phyloP scores from a whole-genome alignment of 2,329 filamentous ascomycete species.

The Clarireedia hainanense region DNA sequence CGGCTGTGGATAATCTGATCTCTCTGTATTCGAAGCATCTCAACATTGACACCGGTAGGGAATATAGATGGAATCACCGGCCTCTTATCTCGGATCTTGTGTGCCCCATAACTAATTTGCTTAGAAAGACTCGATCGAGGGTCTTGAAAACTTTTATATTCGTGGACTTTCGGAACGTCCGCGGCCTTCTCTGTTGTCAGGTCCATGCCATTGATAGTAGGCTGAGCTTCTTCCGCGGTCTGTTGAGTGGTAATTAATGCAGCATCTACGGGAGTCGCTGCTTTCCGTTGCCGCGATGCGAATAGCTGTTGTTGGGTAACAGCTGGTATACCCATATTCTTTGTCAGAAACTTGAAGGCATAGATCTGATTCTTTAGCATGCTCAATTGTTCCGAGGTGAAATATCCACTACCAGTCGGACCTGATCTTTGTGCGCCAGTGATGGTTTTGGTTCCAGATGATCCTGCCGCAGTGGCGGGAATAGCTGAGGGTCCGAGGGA shows the following conservation, averaged over 20 bases:
- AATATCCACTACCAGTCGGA: conserved; percentile 43
- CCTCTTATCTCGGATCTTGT: conserved; percentile 67
- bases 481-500: conserved; percentile 27
- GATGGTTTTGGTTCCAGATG: conserved; percentile 17
- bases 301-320: conserved; percentile 79
- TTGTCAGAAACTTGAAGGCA: conserved; percentile 83
- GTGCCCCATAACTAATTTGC: conserved; percentile 71
- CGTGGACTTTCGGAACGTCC: conserved; percentile 40
- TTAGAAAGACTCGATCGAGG: conserved; percentile 47
- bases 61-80: conserved; percentile 81
- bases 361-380: conserved; percentile 79
- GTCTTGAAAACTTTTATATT: conserved; percentile 53
- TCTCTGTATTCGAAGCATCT: conserved; percentile 76
- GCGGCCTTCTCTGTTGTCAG: conserved; percentile 27
- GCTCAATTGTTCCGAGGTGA: conserved; percentile 70
- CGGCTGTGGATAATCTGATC: conserved; percentile 87
- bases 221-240: conserved; percentile 25
- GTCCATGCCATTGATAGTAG: conserved; percentile 31
- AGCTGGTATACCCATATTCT: conserved; percentile 74
- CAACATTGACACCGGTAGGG: conserved; percentile 80
- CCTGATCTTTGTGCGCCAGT: conserved; percentile 21
- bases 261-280: conserved; percentile 17
- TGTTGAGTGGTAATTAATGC: conserved; percentile 17
- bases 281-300: conserved; percentile 59
- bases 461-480: conserved; percentile 17